Percentiles rank a stretch among this genome's conserved stretches.
Conservation (phyloP, 352 stramenopile species). For the Pythium biforme region DNA sequence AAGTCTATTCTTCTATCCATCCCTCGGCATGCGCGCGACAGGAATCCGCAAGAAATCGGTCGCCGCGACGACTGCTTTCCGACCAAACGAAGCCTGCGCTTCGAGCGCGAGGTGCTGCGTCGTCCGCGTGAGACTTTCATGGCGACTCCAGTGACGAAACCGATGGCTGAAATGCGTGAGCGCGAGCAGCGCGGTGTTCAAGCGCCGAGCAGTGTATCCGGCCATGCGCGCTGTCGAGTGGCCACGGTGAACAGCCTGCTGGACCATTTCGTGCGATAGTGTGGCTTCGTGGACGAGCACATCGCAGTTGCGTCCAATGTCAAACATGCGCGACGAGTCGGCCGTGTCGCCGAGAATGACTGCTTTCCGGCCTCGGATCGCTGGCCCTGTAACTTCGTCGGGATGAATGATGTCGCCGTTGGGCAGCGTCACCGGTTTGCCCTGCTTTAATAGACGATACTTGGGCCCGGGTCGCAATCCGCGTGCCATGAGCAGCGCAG, state of each 20-base stretch:
- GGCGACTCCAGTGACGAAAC: conserved; percentile 68
- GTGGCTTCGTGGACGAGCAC: conserved; percentile 89
- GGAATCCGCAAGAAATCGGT: conserved; percentile 81
- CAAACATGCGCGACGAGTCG: conserved; percentile 72
- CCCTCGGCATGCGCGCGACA: conserved; percentile 51
- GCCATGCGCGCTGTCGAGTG: conserved; percentile 82
- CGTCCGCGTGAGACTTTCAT: conserved; percentile 31
- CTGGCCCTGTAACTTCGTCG: conserved; percentile 67
- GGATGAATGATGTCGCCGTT: conserved; percentile 75
- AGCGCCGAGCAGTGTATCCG: conserved; percentile 64
- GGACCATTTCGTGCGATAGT: conserved; percentile 61
- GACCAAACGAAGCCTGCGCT: conserved; percentile 61
- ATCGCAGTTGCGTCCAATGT: conserved; percentile 75
- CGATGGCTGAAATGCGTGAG: conserved; percentile 86
- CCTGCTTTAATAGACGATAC: conserved; percentile 89
- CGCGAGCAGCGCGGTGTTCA: conserved; percentile 75
- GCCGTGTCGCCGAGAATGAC: conserved; percentile 78
- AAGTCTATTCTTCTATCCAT: conserved; percentile 18
- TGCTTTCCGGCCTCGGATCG: conserved; percentile 63
- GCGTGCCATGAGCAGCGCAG: conserved; percentile 71
- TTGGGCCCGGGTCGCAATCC: conserved; percentile 87
- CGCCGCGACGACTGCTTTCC: conserved; percentile 61
- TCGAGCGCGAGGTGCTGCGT: conserved; percentile 74
- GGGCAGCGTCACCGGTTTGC: conserved; percentile 78
- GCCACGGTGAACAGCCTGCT: conserved; percentile 61